These are phyloP conservation scores for Chimonanthus salicifolius DNA, from an alignment of 164 flowering plant genomes.

Conservation along the genomic window DNA sequence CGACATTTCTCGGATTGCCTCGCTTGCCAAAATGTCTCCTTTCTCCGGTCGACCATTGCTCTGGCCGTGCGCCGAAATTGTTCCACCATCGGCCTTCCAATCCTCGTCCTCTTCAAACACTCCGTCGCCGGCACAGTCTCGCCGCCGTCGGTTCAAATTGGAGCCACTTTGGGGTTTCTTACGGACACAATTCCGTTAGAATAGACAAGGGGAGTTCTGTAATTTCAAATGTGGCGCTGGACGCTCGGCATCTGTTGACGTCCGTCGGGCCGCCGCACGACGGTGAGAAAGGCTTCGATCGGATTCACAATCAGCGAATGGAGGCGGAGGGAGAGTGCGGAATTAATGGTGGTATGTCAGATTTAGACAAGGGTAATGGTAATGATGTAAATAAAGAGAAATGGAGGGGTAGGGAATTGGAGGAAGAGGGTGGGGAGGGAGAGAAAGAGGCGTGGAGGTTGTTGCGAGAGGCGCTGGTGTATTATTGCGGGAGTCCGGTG, in stretches of 20 bases:
- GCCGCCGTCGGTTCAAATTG: conserved; percentile 28
- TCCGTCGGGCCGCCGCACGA: conserved; percentile 49
- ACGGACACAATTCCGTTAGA: conserved; percentile 10
- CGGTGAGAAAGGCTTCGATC: conserved; percentile 53
- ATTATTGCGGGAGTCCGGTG: conserved; percentile 81
- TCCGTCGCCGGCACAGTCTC: conserved; percentile 26
- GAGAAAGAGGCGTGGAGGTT: conserved; percentile 87
- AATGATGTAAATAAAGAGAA: conserved; percentile 15
- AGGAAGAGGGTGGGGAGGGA: conserved; percentile 17
- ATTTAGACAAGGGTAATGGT: conserved; percentile 14
- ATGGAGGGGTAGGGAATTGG: background rate
- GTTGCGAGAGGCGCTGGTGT: conserved; percentile 61
- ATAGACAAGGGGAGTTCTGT: conserved; percentile 21
- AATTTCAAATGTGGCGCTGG: conserved; percentile 50
- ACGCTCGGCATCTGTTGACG: conserved; percentile 54
- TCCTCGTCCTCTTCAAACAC: conserved; percentile 16
- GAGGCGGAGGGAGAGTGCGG: conserved; percentile 30
- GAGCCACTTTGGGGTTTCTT: conserved; percentile 34
- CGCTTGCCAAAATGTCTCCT: conserved; percentile 13
- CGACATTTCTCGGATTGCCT: conserved; percentile 6
- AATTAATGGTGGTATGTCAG: too few relatives aligned
- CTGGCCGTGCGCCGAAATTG: conserved; percentile 16
- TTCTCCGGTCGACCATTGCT: conserved; percentile 19
- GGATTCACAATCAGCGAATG: conserved; percentile 55
- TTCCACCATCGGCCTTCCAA: conserved; percentile 10